Evolutionary conservation across 2,329 filamentous ascomycete genomes (phyloP).

Genomic region (Xenosphaeropsis pyriputrescens): DNA sequence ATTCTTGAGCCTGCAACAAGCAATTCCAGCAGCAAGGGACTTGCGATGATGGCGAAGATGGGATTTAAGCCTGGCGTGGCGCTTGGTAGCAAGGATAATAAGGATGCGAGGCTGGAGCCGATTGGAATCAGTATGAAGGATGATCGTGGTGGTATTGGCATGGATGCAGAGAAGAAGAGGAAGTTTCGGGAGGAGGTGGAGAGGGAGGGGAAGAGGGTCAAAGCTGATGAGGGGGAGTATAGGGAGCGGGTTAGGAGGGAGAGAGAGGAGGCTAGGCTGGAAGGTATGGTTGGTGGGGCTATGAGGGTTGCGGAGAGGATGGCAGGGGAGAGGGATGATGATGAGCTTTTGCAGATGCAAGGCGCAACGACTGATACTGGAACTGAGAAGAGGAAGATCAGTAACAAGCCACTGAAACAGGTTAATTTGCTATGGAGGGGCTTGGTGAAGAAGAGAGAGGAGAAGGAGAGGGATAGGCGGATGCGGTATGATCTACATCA

Average conservation of each 20-base stretch:
- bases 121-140: slow-evolving; percentile 66
- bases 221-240: slow-evolving; percentile 56
- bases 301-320: slow-evolving; percentile 74
- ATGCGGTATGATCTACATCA: slow-evolving; percentile 54
- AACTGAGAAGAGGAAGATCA: slow-evolving; percentile 15
- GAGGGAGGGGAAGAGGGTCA: slow-evolving; percentile 40
- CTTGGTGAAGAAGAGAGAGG: slow-evolving; percentile 53
- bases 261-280: slow-evolving; percentile 50
- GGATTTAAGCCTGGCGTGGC: slow-evolving; percentile 68
- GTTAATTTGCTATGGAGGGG: slow-evolving; percentile 72
- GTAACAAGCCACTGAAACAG: slow-evolving; percentile 41
- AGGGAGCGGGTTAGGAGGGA: slow-evolving; percentile 57
- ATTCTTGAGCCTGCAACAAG: slow-evolving; percentile 40
- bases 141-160: slow-evolving; percentile 67
- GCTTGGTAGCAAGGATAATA: slow-evolving; percentile 47
- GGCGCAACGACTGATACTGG: slow-evolving; percentile 8
- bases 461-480: slow-evolving; percentile 51
- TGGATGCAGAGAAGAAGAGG: slow-evolving; percentile 72
- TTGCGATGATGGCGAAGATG: slow-evolving; percentile 94
- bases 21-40: slow-evolving; percentile 62
- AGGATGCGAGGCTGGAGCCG: slow-evolving; percentile 44
- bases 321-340: slow-evolving; percentile 20
- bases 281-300: slow-evolving; percentile 59
- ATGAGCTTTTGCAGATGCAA: slow-evolving; percentile 4
- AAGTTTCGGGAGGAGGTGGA: slow-evolving; percentile 51